Percentiles rank a stretch among this genome's conserved stretches.
These are phyloP conservation scores for Daldinia bambusicola DNA, from an alignment of 495 filamentous ascomycete genomes.

Conservation along the genomic window DNA sequence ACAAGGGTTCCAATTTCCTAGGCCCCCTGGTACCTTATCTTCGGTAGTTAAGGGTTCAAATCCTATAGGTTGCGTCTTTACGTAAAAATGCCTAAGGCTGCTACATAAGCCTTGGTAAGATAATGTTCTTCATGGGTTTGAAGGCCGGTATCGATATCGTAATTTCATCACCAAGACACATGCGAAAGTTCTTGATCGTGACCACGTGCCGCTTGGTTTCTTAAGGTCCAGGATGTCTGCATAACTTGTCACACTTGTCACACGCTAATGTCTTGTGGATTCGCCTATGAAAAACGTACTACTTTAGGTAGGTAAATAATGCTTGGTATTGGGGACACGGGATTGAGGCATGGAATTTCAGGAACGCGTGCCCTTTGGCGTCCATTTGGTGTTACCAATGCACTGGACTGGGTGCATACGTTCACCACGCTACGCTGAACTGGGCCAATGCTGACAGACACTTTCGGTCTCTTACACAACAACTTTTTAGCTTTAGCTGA, in stretches of 20 bases:
- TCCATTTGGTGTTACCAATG: slow-evolving; percentile 14
- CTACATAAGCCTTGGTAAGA: not conserved
- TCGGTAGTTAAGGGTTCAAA: not conserved
- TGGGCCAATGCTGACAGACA: slow-evolving; percentile 1
- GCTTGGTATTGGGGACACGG: not conserved
- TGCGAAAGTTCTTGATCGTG: not conserved
- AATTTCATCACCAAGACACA: not conserved
- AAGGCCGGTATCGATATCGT: not conserved
- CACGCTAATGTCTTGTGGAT: not conserved
- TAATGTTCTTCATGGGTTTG: not conserved
- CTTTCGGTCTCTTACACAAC: not conserved
- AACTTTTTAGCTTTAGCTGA: slow-evolving; percentile 10
- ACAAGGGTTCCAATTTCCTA: no score
- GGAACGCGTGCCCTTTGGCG: slow-evolving; percentile 13
- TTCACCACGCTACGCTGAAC: slow-evolving; percentile 2
- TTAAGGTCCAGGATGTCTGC: slow-evolving; percentile 2
- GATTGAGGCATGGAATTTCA: not conserved
- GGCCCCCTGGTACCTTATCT: not conserved
- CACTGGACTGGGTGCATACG: slow-evolving; percentile 11
- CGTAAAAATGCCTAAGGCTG: slow-evolving; percentile 12
- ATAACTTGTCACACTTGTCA: not conserved
- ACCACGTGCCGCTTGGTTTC: slow-evolving; percentile 20
- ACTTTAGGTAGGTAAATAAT: not conserved
- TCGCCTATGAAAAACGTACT: not conserved
- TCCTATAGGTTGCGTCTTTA: not conserved